Percentiles rank a stretch among this genome's conserved stretches.
phyloP scores from a whole-genome alignment of 164 flowering plant species.

The Houttuynia cordata region DNA sequence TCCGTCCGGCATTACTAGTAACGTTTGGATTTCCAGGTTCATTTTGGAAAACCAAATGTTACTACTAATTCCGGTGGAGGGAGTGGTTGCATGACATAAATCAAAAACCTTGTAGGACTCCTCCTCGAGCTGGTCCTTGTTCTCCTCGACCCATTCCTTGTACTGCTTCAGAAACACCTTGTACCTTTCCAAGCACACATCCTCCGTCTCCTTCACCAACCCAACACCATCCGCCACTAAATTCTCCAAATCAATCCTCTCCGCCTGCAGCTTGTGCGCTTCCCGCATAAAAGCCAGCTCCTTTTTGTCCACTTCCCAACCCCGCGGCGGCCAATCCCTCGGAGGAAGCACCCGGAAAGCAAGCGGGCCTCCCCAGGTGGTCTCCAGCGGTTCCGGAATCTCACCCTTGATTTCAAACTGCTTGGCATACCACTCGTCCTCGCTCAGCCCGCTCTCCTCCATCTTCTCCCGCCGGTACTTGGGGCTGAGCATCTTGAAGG shows the following conservation, averaged over 20 bases:
- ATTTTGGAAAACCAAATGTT: no score
- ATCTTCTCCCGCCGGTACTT: conserved; percentile 57
- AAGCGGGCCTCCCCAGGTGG: conserved; percentile 62
- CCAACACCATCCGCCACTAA: conserved; percentile 14
- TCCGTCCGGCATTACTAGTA: no score
- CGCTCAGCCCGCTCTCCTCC: conserved; percentile 66
- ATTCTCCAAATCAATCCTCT: conserved; percentile 40
- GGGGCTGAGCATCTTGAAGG: conserved; percentile 71
- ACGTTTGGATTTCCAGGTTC: no score
- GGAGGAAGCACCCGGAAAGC: conserved; percentile 60
- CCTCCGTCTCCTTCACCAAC: conserved; percentile 23
- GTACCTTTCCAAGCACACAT: conserved; percentile 58
- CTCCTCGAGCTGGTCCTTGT: conserved; percentile 74
- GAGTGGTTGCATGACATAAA: neutral
- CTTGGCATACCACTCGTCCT: conserved; percentile 64
- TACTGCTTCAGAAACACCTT: conserved; percentile 86
- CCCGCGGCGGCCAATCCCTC: conserved; percentile 93
- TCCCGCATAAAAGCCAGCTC: conserved; percentile 76
- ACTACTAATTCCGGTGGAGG: no score
- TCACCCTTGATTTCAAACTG: conserved; percentile 77
- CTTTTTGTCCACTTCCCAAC: conserved; percentile 70
- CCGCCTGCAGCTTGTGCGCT: conserved; percentile 56
- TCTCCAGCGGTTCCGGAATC: conserved; percentile 55
- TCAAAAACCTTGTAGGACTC: conserved; percentile 77
- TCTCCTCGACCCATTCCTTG: conserved; percentile 70